A percentile compares a stretch with the other conserved stretches of the same genome.
phyloP scores from a whole-genome alignment of 2,329 filamentous ascomycete species.

The Aspergillus pseudonomiae region DNA sequence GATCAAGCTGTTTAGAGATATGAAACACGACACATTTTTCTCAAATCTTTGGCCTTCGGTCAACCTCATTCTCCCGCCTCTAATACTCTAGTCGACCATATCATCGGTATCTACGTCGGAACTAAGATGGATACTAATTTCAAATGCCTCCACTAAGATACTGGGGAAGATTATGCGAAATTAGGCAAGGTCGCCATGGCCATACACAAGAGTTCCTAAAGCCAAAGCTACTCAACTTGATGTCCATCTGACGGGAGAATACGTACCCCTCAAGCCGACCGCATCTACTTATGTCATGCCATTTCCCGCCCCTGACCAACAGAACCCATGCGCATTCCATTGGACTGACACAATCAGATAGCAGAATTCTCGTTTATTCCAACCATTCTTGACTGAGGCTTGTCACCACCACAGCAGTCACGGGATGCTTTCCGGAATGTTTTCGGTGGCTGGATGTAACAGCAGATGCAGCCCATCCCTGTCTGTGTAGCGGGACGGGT shows the following conservation, averaged over 20 bases:
- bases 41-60: neutral
- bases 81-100: neutral
- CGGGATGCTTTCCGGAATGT: neutral
- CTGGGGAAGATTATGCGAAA: neutral
- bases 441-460: neutral
- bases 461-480: neutral
- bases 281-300: neutral
- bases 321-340: neutral
- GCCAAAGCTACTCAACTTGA: neutral
- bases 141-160: neutral
- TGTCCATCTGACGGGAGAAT: neutral
- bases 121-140: neutral
- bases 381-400: neutral
- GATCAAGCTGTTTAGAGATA: neutral
- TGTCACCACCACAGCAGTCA: neutral
- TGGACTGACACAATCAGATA: neutral
- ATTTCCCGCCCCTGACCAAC: neutral
- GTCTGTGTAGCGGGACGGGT: neutral
- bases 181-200: neutral
- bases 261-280: neutral
- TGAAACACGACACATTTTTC: neutral
- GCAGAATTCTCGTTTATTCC: neutral
- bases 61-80: neutral
- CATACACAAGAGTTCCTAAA: neutral
- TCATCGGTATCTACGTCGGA: neutral